These are phyloP conservation scores for Sedum album DNA, from an alignment of 164 flowering plant genomes.

Conservation along the genomic window DNA sequence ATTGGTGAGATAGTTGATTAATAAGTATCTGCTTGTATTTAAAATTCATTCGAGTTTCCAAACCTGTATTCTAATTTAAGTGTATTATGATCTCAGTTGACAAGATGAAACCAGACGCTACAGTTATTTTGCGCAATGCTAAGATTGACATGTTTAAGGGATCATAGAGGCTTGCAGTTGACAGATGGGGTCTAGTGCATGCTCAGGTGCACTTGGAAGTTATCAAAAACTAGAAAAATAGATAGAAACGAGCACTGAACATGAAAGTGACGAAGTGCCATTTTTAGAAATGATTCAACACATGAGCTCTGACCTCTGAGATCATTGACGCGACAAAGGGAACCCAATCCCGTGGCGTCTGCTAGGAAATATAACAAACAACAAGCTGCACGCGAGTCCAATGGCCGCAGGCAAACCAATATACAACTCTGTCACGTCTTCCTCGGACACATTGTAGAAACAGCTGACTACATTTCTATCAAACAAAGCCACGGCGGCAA, in stretches of 20 bases:
- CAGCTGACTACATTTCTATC: constrained; percentile 12
- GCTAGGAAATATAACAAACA: constrained; percentile 11
- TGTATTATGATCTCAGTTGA: not conserved
- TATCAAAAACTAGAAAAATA: not conserved
- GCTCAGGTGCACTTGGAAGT: no score
- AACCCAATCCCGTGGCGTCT: constrained; percentile 11
- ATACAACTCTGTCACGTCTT: constrained; percentile 7
- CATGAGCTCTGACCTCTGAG: not conserved
- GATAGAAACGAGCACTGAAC: no score
- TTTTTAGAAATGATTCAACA: no score
- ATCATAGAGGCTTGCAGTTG: not conserved
- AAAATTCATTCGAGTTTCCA: no score
- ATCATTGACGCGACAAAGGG: constrained; percentile 10
- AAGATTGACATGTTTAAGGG: not conserved
- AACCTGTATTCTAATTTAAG: no score
- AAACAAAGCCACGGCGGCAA: constrained; percentile 10
- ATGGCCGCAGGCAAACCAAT: constrained; percentile 7
- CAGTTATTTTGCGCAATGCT: not conserved
- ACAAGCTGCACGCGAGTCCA: constrained; percentile 7
- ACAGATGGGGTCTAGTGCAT: not conserved
- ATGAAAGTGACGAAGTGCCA: no score
- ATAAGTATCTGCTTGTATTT: no score
- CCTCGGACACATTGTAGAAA: constrained; percentile 1
- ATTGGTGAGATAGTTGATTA: no score
- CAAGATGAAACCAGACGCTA: not conserved